phyloP scores from a whole-genome alignment of 371 early-diverging fungal genomes.

The Astathelohania contejeani region DNA sequence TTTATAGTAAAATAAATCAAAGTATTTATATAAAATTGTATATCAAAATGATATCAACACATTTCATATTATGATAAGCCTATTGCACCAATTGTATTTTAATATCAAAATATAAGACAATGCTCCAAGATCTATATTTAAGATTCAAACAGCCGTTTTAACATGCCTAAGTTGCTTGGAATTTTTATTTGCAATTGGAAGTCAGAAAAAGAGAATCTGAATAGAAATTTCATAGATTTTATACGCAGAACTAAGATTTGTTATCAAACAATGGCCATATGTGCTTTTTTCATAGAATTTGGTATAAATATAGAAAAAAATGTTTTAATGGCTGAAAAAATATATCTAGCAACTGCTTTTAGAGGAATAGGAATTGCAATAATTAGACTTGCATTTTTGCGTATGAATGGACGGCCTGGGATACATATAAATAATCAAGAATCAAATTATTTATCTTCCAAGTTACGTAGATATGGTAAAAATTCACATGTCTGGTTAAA shows the following conservation, averaged over 20 bases:
- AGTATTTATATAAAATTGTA: no score
- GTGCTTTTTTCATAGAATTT: slow-evolving; percentile 58
- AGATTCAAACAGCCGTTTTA: no score
- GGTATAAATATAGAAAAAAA: slow-evolving; percentile 57
- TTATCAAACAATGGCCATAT: neutral
- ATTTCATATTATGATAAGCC: no score
- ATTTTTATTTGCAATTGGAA: no score
- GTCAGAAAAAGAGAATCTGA: no score
- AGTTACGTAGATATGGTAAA: slow-evolving; percentile 6
- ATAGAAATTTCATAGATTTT: no score
- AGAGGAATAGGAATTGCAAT: slow-evolving; percentile 54
- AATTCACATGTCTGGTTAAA: slow-evolving; percentile 53
- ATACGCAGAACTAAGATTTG: slow-evolving; percentile 1
- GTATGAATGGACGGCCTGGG: slow-evolving; percentile 60
- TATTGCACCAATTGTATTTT: no score
- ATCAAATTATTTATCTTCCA: slow-evolving; percentile 53
- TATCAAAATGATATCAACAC: no score
- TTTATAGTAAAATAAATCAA: no score
- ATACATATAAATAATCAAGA: slow-evolving; percentile 59
- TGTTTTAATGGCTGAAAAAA: slow-evolving; percentile 55
- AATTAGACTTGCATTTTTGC: slow-evolving; percentile 57
- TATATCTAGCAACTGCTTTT: slow-evolving; percentile 55
- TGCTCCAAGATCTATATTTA: no score
- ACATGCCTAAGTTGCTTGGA: no score
- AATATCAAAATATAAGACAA: no score